Evolutionary conservation across 2,329 filamentous ascomycete genomes (phyloP).

Genomic region (Fusarium pininemorale): DNA sequence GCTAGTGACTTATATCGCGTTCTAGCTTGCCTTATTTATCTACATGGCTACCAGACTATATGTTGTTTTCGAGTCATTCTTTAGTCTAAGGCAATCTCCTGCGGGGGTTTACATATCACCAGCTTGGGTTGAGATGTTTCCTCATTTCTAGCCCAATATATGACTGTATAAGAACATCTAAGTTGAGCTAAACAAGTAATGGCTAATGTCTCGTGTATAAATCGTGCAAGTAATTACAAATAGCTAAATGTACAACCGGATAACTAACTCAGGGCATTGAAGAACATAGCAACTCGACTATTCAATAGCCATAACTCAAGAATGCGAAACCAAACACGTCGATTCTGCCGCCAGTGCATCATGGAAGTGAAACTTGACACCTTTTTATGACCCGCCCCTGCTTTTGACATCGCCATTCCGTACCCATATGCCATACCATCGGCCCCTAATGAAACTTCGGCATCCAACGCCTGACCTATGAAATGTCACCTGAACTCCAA

Average conservation of each 20-base stretch:
- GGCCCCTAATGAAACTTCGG: conserved; percentile 29
- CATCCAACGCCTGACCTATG: conserved; percentile 34
- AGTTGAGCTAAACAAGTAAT: not conserved
- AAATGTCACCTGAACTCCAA: conserved; percentile 2
- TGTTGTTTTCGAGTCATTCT: conserved; percentile 2
- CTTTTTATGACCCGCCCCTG: not conserved
- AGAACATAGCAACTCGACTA: conserved; percentile 18
- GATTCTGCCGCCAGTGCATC: conserved; percentile 13
- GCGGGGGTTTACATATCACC: not conserved
- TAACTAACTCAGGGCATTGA: not conserved
- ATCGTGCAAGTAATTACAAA: conserved; percentile 31
- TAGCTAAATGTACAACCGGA: conserved; percentile 26
- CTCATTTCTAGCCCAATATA: not conserved
- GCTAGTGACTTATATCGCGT: not conserved
- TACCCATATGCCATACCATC: not conserved
- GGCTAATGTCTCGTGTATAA: not conserved
- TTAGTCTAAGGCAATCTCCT: not conserved
- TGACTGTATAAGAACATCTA: not conserved
- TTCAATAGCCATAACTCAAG: conserved; percentile 28
- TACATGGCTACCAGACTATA: not conserved
- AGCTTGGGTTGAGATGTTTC: not conserved
- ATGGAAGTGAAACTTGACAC: conserved; percentile 11
- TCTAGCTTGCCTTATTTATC: not conserved
- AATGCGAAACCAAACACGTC: conserved; percentile 18
- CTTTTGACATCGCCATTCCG: conserved; percentile 12